A percentile compares a stretch with the other conserved stretches of the same genome.
These are phyloP conservation scores for Inga laurina DNA, from an alignment of 306 rosid genomes.

Conservation along the genomic window DNA sequence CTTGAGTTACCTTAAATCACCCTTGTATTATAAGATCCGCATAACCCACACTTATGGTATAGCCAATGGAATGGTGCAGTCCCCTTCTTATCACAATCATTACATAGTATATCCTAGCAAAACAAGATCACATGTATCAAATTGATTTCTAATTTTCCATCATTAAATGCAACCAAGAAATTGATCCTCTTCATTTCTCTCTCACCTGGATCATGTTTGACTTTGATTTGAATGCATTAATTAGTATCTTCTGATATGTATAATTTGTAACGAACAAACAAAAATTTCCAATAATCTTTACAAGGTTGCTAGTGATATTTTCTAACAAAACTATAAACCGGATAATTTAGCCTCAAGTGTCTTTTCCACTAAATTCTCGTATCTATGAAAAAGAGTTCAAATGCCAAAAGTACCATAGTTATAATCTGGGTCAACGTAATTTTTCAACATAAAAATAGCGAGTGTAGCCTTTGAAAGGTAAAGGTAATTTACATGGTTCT, in stretches of 20 bases:
- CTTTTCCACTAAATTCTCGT: background rate
- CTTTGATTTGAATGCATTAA: background rate
- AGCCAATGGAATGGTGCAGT: slow-evolving; percentile 62
- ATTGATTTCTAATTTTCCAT: background rate
- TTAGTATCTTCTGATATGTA: background rate
- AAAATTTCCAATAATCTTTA: background rate
- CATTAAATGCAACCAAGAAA: background rate
- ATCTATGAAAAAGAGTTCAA: background rate
- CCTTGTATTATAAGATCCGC: slow-evolving; percentile 61
- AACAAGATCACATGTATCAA: background rate
- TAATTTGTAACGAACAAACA: background rate
- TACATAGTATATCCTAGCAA: slow-evolving; percentile 57
- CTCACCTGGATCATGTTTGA: background rate
- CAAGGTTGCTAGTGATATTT: background rate
- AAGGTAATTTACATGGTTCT: background rate
- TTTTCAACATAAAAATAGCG: background rate
- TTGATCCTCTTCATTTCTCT: background rate
- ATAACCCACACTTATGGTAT: slow-evolving; percentile 52
- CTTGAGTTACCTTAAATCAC: slow-evolving; percentile 40
- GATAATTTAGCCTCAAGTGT: background rate
- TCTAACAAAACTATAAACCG: background rate
- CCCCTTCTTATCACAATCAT: slow-evolving; percentile 58
- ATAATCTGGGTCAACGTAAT: background rate
- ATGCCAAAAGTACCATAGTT: background rate
- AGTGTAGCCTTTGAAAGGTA: background rate